These are phyloP conservation scores for Leishmania tropica DNA, from an alignment of 208 protist species.

Conservation along the genomic window DNA sequence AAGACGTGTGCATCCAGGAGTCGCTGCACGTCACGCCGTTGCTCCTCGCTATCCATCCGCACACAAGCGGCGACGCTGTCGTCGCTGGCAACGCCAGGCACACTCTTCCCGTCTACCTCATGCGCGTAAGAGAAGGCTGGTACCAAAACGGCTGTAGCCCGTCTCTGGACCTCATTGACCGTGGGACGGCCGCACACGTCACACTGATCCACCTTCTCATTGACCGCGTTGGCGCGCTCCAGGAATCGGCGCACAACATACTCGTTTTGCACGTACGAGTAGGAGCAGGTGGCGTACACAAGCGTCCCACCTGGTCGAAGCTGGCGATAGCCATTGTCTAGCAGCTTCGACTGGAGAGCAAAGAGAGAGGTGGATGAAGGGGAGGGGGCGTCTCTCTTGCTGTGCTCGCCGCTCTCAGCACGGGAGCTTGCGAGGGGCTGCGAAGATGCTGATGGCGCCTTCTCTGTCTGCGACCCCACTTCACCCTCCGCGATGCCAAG, in stretches of 20 bases:
- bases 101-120: slow-evolving; percentile 1
- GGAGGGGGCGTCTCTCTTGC: neutral
- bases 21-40: slow-evolving; percentile 17
- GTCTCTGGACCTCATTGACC: neutral
- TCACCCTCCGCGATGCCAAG: neutral
- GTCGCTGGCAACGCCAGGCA: neutral
- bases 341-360: slow-evolving; percentile 66
- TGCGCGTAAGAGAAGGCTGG: slow-evolving; percentile 34
- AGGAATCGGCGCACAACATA: slow-evolving; percentile 80
- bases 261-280: slow-evolving; percentile 91
- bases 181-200: neutral
- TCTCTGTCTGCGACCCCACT: neutral
- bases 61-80: slow-evolving; percentile 17
- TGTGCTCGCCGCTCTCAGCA: neutral
- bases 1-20: slow-evolving; percentile 24
- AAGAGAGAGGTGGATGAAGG: slow-evolving; percentile 25
- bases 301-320: slow-evolving; percentile 82
- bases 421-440: neutral
- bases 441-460: neutral
- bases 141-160: slow-evolving; percentile 7
- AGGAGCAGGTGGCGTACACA: slow-evolving; percentile 95
- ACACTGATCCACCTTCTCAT: neutral
- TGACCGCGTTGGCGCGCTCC: slow-evolving; percentile 20
- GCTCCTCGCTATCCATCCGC: slow-evolving; percentile 6
- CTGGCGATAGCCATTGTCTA: slow-evolving; percentile 74